Evolutionary conservation across 306 rosid genomes (phyloP).

Genomic region (Cotoneaster glaucophyllus): DNA sequence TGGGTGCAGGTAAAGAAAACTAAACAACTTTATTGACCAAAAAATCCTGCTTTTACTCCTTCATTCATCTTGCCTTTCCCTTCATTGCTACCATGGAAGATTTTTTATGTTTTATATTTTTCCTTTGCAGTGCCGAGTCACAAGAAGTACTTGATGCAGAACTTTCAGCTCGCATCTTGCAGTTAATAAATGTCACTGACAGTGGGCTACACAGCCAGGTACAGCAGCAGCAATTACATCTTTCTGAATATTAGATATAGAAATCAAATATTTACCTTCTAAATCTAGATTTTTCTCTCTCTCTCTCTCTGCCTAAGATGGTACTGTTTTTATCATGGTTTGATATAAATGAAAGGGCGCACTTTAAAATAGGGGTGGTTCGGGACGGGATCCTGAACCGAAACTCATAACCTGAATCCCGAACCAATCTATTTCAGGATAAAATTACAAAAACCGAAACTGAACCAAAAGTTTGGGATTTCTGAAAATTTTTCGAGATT

Average conservation of each 20-base stretch:
- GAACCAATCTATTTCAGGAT: too few relatives aligned
- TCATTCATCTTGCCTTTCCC: neutral
- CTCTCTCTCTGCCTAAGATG: neutral
- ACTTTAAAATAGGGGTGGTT: too few relatives aligned
- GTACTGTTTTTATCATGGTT: neutral
- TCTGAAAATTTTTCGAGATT: too few relatives aligned
- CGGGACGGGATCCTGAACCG: too few relatives aligned
- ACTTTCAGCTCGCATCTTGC: constrained; percentile 95
- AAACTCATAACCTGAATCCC: too few relatives aligned
- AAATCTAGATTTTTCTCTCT: neutral
- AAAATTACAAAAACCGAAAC: too few relatives aligned
- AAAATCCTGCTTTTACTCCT: neutral
- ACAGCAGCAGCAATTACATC: constrained; percentile 15
- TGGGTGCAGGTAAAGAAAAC: constrained; percentile 72
- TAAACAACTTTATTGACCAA: neutral
- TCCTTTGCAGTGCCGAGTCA: constrained; percentile 64
- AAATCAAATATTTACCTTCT: neutral
- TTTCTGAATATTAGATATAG: neutral
- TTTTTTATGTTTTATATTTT: constrained; percentile 7
- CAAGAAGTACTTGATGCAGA: constrained; percentile 97
- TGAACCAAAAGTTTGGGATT: too few relatives aligned
- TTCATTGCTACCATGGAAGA: neutral
- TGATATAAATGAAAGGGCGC: neutral
- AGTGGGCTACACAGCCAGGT: constrained; percentile 95
- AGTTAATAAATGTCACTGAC: constrained; percentile 81